Base-by-base conservation (phyloP, 1,284 basidiomycete species). In the Serendipita sp. region DNA sequence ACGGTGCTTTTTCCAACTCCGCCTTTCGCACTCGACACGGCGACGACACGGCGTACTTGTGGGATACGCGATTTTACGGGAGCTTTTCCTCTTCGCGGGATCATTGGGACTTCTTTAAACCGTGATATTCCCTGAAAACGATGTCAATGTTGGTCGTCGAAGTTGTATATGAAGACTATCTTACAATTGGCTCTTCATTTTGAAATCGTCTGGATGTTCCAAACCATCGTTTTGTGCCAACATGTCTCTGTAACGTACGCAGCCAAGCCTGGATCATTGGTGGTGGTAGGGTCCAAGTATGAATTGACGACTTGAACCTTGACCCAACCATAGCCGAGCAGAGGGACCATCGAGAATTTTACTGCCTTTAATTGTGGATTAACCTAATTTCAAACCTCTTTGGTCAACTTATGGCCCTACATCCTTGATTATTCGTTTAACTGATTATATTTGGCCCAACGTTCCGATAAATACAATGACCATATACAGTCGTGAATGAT, bases 1-100 rank as follows among this genome's bases (percentile, higher is more conserved):
- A 98, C 78, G 0, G 94, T 98, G 67, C 91, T 94, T 75, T 99
- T 99, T 4, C 95, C 95, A 1, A 98, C 95, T 1, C 95, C 95
- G 41, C 95, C 96, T 71, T 98, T 98, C 13, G 93, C 95, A 68
- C 90, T 93, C 0, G 93, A 90, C 0, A 99, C 93, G 2, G 84
- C 88, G 5, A 99, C 72, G 32, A 96, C 84, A 60, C 75, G 72
- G 65, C 78, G 76, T 35, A 80, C 79, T 32, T 79, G 71, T 8
- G 75, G 74, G 55, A 82, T 79, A 3, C 70, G 70, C 0, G 75
- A 73, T 60, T 77, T 78, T 53, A n/a, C 38, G n/a, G 62, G 61
- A 2, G 50, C 15, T 17, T n/a, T 61, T 41, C 26, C 43, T 34
- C 32, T 58, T 35, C 53, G n/a, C n/a, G 53, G 53, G 8, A 58